phyloP scores from a whole-genome alignment of 805 yeast species.

The Ogataea wickerhamii region DNA sequence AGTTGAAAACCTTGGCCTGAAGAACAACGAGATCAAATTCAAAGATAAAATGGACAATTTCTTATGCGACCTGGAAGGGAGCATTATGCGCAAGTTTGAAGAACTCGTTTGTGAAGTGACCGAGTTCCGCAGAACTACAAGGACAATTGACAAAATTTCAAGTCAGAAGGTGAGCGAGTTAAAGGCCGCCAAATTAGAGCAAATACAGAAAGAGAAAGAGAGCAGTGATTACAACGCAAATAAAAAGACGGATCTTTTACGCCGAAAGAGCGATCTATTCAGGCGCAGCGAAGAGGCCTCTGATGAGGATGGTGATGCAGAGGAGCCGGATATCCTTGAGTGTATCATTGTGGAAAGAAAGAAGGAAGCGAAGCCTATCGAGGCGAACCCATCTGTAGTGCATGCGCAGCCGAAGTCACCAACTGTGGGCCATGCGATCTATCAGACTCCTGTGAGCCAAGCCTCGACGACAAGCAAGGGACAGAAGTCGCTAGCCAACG shows the following conservation, averaged over 20 bases:
- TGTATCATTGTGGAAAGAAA: constrained; percentile 1
- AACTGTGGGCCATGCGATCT: background rate
- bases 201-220: constrained; percentile 8
- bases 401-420: constrained; percentile 2
- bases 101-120: constrained; percentile 11
- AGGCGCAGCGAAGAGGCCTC: background rate
- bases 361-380: background rate
- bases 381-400: background rate
- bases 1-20: constrained; percentile 26
- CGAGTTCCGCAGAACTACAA: constrained; percentile 11
- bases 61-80: constrained; percentile 9
- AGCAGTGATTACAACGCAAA: constrained; percentile 3
- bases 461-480: background rate
- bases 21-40: constrained; percentile 20
- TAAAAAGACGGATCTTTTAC: constrained; percentile 1
- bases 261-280: constrained; percentile 6
- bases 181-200: constrained; percentile 10
- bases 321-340: constrained; percentile 1
- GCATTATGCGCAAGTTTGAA: constrained; percentile 11
- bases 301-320: constrained; percentile 8
- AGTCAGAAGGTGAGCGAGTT: constrained; percentile 5
- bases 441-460: constrained; percentile 3
- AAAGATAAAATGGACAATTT: constrained; percentile 10
- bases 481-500: background rate
- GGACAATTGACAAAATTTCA: constrained; percentile 2